phyloP scores from a whole-genome alignment of 2,329 filamentous ascomycete genomes.

The Alternaria triticina region DNA sequence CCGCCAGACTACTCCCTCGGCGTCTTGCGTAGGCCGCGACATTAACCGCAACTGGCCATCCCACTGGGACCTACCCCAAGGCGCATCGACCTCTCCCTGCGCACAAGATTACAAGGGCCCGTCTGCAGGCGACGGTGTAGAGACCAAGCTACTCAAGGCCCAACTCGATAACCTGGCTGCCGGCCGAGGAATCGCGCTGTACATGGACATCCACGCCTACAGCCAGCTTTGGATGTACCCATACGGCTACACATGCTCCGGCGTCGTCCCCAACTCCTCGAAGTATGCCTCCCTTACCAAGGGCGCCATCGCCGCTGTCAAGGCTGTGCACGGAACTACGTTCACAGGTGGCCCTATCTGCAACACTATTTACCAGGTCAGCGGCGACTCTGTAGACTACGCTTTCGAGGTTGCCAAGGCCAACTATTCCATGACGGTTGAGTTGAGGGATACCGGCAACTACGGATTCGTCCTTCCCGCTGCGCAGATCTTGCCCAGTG shows the following conservation, averaged over 20 bases:
- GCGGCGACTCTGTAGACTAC: slow-evolving; percentile 55
- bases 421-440: slow-evolving; percentile 56
- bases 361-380: slow-evolving; percentile 66
- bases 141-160: slow-evolving; percentile 53
- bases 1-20: slow-evolving; percentile 36
- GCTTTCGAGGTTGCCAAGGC: slow-evolving; percentile 51
- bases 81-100: slow-evolving; percentile 46
- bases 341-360: slow-evolving; percentile 60
- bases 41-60: slow-evolving; percentile 51
- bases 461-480: slow-evolving; percentile 59
- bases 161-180: slow-evolving; percentile 55
- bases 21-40: slow-evolving; percentile 46
- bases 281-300: slow-evolving; percentile 59
- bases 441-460: slow-evolving; percentile 57
- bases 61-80: slow-evolving; percentile 41
- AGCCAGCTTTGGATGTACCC: slow-evolving; percentile 55
- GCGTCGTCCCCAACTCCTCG: slow-evolving; percentile 54
- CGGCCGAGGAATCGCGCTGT: slow-evolving; percentile 63
- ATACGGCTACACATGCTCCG: slow-evolving; percentile 66
- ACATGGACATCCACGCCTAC: slow-evolving; percentile 71
- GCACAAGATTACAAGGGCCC: slow-evolving; percentile 47
- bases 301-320: slow-evolving; percentile 60
- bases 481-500: slow-evolving; percentile 56
- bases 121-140: slow-evolving; percentile 42
- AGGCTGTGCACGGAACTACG: slow-evolving; percentile 59